Evolutionary conservation across 2,329 filamentous ascomycete species (phyloP).

Genomic region (Massarina eburnea): DNA sequence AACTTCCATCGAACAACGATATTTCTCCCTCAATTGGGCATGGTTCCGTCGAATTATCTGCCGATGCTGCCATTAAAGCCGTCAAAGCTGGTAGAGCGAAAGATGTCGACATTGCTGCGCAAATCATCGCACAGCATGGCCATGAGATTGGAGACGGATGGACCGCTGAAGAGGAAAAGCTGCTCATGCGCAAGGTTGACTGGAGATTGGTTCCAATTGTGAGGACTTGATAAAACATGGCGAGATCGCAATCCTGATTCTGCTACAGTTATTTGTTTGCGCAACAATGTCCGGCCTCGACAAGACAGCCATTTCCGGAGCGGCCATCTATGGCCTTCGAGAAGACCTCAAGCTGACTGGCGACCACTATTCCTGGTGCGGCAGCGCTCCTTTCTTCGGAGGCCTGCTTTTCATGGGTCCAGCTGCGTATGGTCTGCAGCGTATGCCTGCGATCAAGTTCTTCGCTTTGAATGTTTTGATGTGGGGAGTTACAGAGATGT

Average conservation of each 20-base stretch:
- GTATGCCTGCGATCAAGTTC: conserved; percentile 26
- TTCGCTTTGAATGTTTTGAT: conserved; percentile 16
- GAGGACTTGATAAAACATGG: background rate
- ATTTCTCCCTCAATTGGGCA: background rate
- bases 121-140: background rate
- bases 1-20: background rate
- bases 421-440: conserved; percentile 15
- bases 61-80: background rate
- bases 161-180: background rate
- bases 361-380: conserved; percentile 61
- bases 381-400: conserved; percentile 57
- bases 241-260: background rate
- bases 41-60: background rate
- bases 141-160: background rate
- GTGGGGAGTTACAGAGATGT: conserved; percentile 43
- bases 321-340: conserved; percentile 56
- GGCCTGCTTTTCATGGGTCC: conserved; percentile 27
- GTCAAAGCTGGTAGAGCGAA: background rate
- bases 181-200: background rate
- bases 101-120: background rate
- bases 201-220: background rate
- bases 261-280: conserved; percentile 54
- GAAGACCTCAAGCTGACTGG: conserved; percentile 49
- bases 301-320: conserved; percentile 53
- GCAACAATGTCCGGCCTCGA: conserved; percentile 44